These are phyloP conservation scores for Coprinopsis sp. DNA, from an alignment of 768 basidiomycete species.

Conservation along the genomic window DNA sequence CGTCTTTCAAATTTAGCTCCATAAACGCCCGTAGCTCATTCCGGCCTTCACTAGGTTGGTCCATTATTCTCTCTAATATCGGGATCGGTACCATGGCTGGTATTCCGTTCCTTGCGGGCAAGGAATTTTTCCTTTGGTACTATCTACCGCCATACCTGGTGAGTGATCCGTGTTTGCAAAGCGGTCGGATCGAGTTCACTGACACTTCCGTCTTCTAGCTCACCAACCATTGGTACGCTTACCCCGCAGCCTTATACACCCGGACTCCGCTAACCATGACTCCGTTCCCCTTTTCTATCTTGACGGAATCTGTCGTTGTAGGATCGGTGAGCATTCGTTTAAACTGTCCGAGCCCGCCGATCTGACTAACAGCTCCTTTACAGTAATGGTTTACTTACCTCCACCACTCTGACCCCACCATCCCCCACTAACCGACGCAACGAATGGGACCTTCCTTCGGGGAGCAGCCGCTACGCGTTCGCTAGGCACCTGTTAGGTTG, in stretches of 20 bases:
- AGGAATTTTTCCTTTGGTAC: slow-evolving; percentile 24
- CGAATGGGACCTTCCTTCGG: slow-evolving; percentile 48
- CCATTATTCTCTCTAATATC: slow-evolving; percentile 33
- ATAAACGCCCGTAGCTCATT: slow-evolving; percentile 5
- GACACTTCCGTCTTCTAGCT: slow-evolving; percentile 22
- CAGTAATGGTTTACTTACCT: slow-evolving; percentile 51
- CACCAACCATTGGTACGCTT: slow-evolving; percentile 38
- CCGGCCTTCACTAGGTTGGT: slow-evolving; percentile 26
- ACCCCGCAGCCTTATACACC: neutral
- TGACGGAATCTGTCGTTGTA: slow-evolving; percentile 9
- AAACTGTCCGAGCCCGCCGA: neutral
- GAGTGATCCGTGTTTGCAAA: slow-evolving; percentile 11
- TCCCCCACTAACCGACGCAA: slow-evolving; percentile 51
- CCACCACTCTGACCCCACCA: slow-evolving; percentile 49
- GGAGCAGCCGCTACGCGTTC: slow-evolving; percentile 51
- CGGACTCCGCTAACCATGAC: neutral
- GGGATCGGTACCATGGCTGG: slow-evolving; percentile 23
- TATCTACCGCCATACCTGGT: slow-evolving; percentile 43
- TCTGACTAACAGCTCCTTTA: neutral
- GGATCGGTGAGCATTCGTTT: slow-evolving; percentile 26
- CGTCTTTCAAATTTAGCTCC: slow-evolving; percentile 10
- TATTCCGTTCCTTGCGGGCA: slow-evolving; percentile 20
- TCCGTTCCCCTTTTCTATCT: neutral
- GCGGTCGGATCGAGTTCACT: neutral
- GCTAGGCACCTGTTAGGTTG: slow-evolving; percentile 49